These are phyloP conservation scores for Ophiostoma australiae DNA, from an alignment of 2,329 filamentous ascomycete genomes.

Conservation along the genomic window DNA sequence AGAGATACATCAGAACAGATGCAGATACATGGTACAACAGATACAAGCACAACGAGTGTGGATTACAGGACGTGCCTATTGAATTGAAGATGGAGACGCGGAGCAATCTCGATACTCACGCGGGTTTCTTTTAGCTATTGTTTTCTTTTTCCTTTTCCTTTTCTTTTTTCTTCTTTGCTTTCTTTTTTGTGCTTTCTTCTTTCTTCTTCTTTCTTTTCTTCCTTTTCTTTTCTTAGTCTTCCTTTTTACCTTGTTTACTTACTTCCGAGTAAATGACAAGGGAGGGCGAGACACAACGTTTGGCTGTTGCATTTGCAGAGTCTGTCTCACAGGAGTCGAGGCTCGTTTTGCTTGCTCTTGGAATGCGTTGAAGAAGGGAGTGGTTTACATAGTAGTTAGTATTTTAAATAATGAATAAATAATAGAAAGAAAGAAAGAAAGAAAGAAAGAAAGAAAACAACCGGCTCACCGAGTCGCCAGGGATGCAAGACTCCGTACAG, in stretches of 20 bases:
- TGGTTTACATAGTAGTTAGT: not conserved
- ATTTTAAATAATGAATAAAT: not conserved
- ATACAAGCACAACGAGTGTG: not conserved
- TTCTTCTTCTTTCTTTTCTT: not conserved
- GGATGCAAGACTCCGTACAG: not conserved
- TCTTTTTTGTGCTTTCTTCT: too few relatives aligned
- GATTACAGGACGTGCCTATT: not conserved
- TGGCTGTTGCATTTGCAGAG: constrained; percentile 8
- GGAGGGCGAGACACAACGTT: constrained; percentile 8
- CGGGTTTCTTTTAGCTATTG: not conserved
- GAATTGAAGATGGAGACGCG: not conserved
- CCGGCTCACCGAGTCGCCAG: not conserved
- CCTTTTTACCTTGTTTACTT: too few relatives aligned
- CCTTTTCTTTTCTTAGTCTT: not conserved
- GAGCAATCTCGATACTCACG: not conserved
- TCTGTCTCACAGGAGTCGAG: constrained; percentile 2
- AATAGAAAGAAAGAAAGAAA: not conserved
- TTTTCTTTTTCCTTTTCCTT: not conserved
- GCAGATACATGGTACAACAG: not conserved
- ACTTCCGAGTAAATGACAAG: not conserved
- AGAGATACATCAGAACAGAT: not conserved
- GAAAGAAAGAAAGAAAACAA: not conserved
- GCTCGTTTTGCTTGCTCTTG: not conserved
- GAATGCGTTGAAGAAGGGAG: constrained; percentile 8
- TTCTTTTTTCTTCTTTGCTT: not conserved